Percentiles rank a stretch among this genome's conserved stretches.
Conservation (phyloP, 1,139 yeast species). For the Candida pseudocylindracea region DNA sequence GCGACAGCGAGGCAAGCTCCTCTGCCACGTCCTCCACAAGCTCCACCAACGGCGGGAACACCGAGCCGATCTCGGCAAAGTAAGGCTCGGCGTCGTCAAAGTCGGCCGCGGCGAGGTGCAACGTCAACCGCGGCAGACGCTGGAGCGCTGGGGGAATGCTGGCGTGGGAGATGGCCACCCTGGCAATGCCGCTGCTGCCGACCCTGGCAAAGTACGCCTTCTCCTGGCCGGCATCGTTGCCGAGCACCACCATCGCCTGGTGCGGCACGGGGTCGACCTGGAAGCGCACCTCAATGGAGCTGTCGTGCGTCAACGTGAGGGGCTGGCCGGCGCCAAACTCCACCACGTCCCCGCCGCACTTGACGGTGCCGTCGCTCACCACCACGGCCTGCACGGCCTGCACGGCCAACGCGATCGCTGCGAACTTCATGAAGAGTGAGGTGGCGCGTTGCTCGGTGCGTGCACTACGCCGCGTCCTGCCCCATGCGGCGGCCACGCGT, state of each 20-base stretch:
- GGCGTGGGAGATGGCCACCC: conserved; percentile 1
- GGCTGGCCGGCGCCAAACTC: too few species aligned
- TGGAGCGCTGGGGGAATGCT: conserved; percentile 3
- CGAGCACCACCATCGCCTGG: conserved; percentile 6
- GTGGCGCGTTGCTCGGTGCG: too few species aligned
- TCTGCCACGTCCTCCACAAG: conserved; percentile 11
- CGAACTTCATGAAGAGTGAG: too few species aligned
- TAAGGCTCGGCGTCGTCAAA: conserved; percentile 6
- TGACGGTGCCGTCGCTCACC: too few species aligned
- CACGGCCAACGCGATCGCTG: too few species aligned
- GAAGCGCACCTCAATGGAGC: too few species aligned
- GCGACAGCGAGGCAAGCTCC: conserved; percentile 9
- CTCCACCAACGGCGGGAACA: conserved; percentile 4
- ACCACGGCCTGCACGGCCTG: too few species aligned
- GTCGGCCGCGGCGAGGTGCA: conserved; percentile 1
- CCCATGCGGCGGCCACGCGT: too few species aligned
- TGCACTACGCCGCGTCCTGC: too few species aligned
- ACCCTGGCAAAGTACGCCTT: conserved; percentile 5
- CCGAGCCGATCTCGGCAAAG: conserved; percentile 7
- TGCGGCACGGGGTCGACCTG: conserved; percentile 4
- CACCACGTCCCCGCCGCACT: too few species aligned
- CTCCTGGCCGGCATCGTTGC: conserved; percentile 4
- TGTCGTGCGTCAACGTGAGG: too few species aligned
- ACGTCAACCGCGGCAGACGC: conserved; percentile 1
- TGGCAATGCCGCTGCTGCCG: conserved; percentile 2